Evolutionary conservation across 441 rosid species (phyloP).

Genomic region (Hypseocharis bilobata): DNA sequence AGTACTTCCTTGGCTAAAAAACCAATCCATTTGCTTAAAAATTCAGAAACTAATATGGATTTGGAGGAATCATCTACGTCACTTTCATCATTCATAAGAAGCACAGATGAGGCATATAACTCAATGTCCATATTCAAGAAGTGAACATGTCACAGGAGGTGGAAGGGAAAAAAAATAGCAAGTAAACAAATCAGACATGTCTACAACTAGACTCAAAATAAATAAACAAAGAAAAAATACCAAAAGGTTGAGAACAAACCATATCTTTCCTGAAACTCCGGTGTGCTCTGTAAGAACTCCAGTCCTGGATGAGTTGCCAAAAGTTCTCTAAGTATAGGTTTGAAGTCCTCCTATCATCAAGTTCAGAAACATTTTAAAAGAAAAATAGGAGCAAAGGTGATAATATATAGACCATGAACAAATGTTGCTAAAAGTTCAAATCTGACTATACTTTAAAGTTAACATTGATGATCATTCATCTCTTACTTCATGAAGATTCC

Average conservation of each 20-base stretch:
- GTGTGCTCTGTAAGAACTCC: conserved; percentile 87
- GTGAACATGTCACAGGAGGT: no score
- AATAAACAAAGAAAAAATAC: conserved; percentile 6
- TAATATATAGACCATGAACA: neutral
- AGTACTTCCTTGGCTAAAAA: neutral
- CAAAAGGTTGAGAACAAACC: conserved; percentile 41
- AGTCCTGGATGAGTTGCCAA: conserved; percentile 95
- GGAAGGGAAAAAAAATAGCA: no score
- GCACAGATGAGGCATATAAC: no score
- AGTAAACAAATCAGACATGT: neutral
- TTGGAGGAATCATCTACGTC: no score
- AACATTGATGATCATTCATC: neutral
- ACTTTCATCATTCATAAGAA: no score
- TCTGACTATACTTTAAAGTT: neutral
- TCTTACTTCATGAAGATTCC: neutral
- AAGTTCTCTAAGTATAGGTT: conserved; percentile 70
- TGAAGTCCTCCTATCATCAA: conserved; percentile 78
- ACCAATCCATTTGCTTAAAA: neutral
- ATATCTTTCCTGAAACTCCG: conserved; percentile 99
- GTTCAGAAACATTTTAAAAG: conserved; percentile 15
- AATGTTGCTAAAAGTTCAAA: neutral
- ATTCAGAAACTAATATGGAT: no score
- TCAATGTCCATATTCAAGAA: no score
- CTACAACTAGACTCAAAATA: conserved; percentile 8
- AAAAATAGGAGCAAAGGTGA: neutral